Conservation (phyloP, 306 rosid genomes). For the Cicer pinnatifidum region DNA sequence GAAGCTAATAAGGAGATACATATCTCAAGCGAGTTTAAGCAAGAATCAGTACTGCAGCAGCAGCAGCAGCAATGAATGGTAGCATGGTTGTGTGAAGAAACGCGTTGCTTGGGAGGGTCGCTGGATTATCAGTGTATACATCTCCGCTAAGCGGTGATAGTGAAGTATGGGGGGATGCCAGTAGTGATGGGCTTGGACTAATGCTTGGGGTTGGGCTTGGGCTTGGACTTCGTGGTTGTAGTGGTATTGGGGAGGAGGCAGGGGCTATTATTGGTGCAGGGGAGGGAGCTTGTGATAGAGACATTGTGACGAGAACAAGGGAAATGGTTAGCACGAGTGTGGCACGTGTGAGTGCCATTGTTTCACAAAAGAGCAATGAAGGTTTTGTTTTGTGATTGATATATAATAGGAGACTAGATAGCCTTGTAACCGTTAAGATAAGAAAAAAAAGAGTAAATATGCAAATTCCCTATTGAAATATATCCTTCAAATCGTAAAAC, state of each 20-base stretch:
- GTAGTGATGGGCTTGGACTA: slow-evolving; percentile 12
- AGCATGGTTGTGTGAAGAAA: slow-evolving; percentile 49
- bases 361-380: slow-evolving; percentile 39
- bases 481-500: no score
- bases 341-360: slow-evolving; percentile 63
- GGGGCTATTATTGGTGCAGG: slow-evolving; percentile 48
- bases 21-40: slow-evolving; percentile 38
- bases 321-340: slow-evolving; percentile 50
- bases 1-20: background rate
- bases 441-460: no score
- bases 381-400: slow-evolving; percentile 28
- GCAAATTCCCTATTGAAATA: no score
- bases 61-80: slow-evolving; percentile 51
- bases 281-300: slow-evolving; percentile 59
- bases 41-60: slow-evolving; percentile 33
- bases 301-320: slow-evolving; percentile 50
- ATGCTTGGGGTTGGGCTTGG: slow-evolving; percentile 20
- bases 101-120: slow-evolving; percentile 9
- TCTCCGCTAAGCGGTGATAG: background rate
- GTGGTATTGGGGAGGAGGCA: slow-evolving; percentile 24
- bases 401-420: background rate
- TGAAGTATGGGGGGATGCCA: slow-evolving; percentile 4
- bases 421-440: no score
- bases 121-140: slow-evolving; percentile 14
- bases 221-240: slow-evolving; percentile 1